These are phyloP conservation scores for Hypoxylon lienhwacheense DNA, from an alignment of 495 filamentous ascomycete genomes.

Conservation along the genomic window DNA sequence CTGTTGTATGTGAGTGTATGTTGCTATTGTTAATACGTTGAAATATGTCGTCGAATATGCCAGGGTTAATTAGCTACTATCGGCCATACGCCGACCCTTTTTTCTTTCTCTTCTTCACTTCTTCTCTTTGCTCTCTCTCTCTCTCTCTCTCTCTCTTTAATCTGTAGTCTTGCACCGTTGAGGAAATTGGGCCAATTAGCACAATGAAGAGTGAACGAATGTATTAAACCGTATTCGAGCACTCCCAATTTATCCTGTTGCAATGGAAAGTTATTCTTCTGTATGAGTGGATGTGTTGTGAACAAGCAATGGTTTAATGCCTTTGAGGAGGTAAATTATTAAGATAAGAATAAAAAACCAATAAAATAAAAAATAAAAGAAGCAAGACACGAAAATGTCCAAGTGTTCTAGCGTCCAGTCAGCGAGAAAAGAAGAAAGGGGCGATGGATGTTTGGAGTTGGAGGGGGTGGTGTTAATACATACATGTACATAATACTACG, in stretches of 20 bases:
- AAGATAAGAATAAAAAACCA: constrained; percentile 31
- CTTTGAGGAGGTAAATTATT: constrained; percentile 11
- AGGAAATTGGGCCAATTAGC: neutral
- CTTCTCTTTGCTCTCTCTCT: neutral
- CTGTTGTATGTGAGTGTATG: too few relatives aligned
- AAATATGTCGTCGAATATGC: too few relatives aligned
- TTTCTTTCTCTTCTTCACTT: neutral
- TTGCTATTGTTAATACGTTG: too few relatives aligned
- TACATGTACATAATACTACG: neutral
- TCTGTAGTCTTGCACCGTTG: too few relatives aligned
- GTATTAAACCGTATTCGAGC: constrained; percentile 5
- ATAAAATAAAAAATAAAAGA: too few relatives aligned
- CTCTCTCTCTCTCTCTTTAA: neutral
- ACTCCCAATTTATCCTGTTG: constrained; percentile 5
- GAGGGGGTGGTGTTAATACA: neutral
- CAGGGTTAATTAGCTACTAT: constrained; percentile 3
- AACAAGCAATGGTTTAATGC: constrained; percentile 18
- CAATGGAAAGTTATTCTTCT: constrained; percentile 3
- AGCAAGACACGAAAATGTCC: too few relatives aligned
- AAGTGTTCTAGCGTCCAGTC: constrained; percentile 30
- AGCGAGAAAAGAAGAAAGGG: constrained; percentile 31
- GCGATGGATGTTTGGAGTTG: neutral
- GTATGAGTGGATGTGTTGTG: constrained; percentile 15
- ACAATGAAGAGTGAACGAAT: constrained; percentile 15
- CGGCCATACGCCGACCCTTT: neutral